phyloP scores from a whole-genome alignment of 176 grass and related monocot genomes.

The Leersia perrieri region DNA sequence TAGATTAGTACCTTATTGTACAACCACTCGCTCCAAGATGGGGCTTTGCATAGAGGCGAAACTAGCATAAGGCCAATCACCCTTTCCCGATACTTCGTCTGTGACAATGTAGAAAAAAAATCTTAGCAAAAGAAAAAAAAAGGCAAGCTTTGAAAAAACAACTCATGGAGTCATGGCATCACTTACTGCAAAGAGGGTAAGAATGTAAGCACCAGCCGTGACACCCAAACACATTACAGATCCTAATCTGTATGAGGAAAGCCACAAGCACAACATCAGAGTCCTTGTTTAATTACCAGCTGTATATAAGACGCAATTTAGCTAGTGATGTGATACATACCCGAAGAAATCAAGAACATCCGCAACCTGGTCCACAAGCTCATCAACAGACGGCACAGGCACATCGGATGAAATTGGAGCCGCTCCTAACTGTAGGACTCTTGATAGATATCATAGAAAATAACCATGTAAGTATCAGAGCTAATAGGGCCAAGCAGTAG shows the following conservation, averaged over 20 bases:
- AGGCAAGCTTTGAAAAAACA: conserved; percentile 2
- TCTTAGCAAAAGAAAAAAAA: conserved; percentile 1
- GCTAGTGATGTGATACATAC: conserved; percentile 39
- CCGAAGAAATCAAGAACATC: conserved; percentile 97
- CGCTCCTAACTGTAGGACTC: conserved; percentile 76
- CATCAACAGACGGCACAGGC: conserved; percentile 65
- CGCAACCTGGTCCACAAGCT: conserved; percentile 78
- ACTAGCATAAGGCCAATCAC: conserved; percentile 90
- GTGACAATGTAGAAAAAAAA: conserved; percentile 22
- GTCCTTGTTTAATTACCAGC: background rate
- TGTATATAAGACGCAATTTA: background rate
- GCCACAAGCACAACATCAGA: conserved; percentile 27
- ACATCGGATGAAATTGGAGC: conserved; percentile 72
- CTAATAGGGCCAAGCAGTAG: background rate
- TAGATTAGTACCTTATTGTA: conserved; percentile 70
- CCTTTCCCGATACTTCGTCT: conserved; percentile 75
- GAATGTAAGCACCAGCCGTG: conserved; percentile 90
- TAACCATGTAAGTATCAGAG: conserved; percentile 28
- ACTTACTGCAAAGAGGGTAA: conserved; percentile 86
- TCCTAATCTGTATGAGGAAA: conserved; percentile 60
- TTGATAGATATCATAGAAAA: conserved; percentile 35
- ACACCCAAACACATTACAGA: conserved; percentile 96
- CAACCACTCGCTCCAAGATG: conserved; percentile 96
- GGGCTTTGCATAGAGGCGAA: conserved; percentile 93
- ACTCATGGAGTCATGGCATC: conserved; percentile 13